A percentile compares a stretch with the other conserved stretches of the same genome.
Conservation (phyloP, 1,139 yeast species). For the Suhomyces choctaworum region DNA sequence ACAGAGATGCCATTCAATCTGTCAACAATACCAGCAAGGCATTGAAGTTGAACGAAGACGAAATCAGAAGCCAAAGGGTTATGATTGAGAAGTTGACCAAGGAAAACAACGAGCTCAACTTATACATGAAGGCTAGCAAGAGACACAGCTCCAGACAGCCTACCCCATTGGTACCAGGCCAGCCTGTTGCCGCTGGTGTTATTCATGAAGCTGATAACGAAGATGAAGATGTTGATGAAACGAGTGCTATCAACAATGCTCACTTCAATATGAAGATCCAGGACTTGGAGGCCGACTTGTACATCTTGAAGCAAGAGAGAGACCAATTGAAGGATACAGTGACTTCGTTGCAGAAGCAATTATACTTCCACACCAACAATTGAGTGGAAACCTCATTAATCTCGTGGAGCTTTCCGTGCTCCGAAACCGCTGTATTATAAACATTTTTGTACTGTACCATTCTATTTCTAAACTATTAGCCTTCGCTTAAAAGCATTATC, state of each 20-base stretch:
- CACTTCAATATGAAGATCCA: slow-evolving; percentile 76
- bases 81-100: slow-evolving; percentile 55
- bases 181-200: slow-evolving; percentile 14
- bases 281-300: slow-evolving; percentile 83
- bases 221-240: slow-evolving; percentile 37
- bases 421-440: not conserved
- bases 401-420: not conserved
- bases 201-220: slow-evolving; percentile 21
- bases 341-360: slow-evolving; percentile 58
- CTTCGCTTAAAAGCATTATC: no score
- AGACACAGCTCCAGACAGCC: slow-evolving; percentile 31
- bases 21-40: slow-evolving; percentile 78
- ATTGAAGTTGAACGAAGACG: slow-evolving; percentile 69
- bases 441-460: no score
- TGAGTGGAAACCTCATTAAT: slow-evolving; percentile 11
- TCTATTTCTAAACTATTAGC: no score
- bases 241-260: slow-evolving; percentile 56
- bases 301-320: slow-evolving; percentile 78
- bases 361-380: slow-evolving; percentile 30
- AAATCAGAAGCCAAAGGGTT: slow-evolving; percentile 60
- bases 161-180: slow-evolving; percentile 21
- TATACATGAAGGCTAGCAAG: slow-evolving; percentile 48
- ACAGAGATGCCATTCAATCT: slow-evolving; percentile 68
- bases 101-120: slow-evolving; percentile 69
- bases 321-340: slow-evolving; percentile 73